Conservation (phyloP, 2,329 filamentous ascomycete species). For the Microdochium trichocladiopsis region DNA sequence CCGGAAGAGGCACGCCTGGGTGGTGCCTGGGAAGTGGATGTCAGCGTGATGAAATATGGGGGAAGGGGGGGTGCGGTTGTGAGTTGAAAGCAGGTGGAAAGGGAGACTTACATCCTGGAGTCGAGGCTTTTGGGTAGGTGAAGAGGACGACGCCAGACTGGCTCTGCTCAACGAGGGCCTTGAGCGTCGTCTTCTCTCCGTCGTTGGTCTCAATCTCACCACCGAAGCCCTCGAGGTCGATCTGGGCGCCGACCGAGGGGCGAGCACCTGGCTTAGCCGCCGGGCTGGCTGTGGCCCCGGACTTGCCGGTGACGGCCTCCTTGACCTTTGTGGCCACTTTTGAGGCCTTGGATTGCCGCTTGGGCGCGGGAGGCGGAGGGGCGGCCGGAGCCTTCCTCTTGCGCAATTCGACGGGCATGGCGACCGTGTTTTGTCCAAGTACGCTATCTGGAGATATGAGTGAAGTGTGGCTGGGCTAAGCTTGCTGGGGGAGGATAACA, state of each 20-base stretch:
- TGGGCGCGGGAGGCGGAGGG: conserved; percentile 24
- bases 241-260: conserved; percentile 45
- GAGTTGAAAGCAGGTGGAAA: not conserved
- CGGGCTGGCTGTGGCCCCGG: conserved; percentile 20
- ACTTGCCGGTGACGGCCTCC: conserved; percentile 20
- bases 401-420: conserved; percentile 34
- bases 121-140: conserved; percentile 92
- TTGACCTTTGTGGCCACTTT: conserved; percentile 31
- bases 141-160: conserved; percentile 84
- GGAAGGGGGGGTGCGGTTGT: too few species aligned
- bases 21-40: conserved; percentile 59
- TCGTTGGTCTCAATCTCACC: conserved; percentile 80
- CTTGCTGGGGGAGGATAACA: too few species aligned
- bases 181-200: conserved; percentile 70
- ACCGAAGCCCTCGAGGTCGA: conserved; percentile 53
- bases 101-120: conserved; percentile 77
- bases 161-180: conserved; percentile 75
- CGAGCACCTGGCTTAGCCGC: conserved; percentile 24
- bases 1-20: conserved; percentile 87
- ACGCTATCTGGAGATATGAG: too few species aligned
- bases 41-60: not conserved
- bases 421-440: too few species aligned
- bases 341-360: conserved; percentile 32
- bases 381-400: conserved; percentile 34
- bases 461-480: too few species aligned